phyloP scores from a whole-genome alignment of 257 asterid species.

The Knoxia roxburghii region DNA sequence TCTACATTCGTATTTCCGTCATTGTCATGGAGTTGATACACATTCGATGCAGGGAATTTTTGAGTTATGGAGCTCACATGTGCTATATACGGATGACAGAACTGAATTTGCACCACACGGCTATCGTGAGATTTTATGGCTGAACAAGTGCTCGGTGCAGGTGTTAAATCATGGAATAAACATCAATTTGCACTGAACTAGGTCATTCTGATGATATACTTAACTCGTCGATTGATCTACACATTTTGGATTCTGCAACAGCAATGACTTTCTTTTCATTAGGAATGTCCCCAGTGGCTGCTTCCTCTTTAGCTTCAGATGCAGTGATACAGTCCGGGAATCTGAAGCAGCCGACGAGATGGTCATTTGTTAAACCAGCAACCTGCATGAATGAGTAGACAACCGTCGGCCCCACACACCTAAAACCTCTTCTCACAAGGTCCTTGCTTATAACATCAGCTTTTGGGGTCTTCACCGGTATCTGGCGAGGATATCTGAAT shows the following conservation, averaged over 20 bases:
- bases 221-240: conserved; percentile 24
- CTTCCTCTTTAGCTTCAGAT: conserved; percentile 23
- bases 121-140: conserved; percentile 2
- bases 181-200: background rate
- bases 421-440: conserved; percentile 33
- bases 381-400: conserved; percentile 50
- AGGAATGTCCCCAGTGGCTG: conserved; percentile 2
- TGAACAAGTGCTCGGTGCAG: conserved; percentile 4
- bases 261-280: conserved; percentile 9
- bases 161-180: background rate
- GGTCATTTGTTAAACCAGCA: conserved; percentile 44
- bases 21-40: conserved; percentile 6
- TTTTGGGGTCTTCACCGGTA: conserved; percentile 41
- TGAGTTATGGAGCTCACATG: conserved; percentile 5
- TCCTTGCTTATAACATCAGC: conserved; percentile 46
- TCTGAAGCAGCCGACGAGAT: conserved; percentile 42
- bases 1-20: background rate
- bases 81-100: conserved; percentile 13
- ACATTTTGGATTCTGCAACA: conserved; percentile 16
- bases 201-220: conserved; percentile 29
- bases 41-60: conserved; percentile 9
- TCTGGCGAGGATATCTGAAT: conserved; percentile 34
- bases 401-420: conserved; percentile 38
- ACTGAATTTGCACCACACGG: conserved; percentile 7
- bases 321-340: conserved; percentile 31